phyloP scores from a whole-genome alignment of 2,329 filamentous ascomycete genomes.

The Graphium sp. region DNA sequence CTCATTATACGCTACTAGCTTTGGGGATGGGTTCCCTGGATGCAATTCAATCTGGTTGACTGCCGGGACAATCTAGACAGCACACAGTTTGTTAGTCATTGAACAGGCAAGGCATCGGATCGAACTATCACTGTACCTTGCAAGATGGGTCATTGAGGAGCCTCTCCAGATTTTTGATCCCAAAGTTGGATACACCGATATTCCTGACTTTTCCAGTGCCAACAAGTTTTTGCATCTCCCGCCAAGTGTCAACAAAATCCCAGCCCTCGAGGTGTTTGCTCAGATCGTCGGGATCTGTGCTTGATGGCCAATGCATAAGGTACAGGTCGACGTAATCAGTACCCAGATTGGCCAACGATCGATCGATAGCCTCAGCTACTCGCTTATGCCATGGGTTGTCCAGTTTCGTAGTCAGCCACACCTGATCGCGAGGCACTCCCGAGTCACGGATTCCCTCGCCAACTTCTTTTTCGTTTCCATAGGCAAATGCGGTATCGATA shows the following conservation, averaged over 20 bases:
- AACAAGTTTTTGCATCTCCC: conserved; percentile 53
- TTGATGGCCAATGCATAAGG: conserved; percentile 57
- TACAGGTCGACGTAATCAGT: conserved; percentile 56
- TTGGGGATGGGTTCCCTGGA: conserved; percentile 66
- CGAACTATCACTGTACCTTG: no score
- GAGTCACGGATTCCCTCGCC: conserved; percentile 46
- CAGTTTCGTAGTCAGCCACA: conserved; percentile 68
- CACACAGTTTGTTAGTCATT: background rate
- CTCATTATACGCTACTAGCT: conserved; percentile 56
- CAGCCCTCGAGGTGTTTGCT: conserved; percentile 60
- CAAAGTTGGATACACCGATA: conserved; percentile 80
- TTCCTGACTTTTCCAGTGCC: conserved; percentile 56
- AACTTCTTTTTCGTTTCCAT: conserved; percentile 59
- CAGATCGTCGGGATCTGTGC: conserved; percentile 40
- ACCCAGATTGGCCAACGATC: conserved; percentile 41
- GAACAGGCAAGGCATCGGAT: no score
- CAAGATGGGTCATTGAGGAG: conserved; percentile 48
- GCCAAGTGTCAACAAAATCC: conserved; percentile 69
- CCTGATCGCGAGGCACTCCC: conserved; percentile 45
- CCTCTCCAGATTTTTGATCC: conserved; percentile 62
- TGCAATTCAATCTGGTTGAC: conserved; percentile 77
- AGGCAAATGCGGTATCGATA: conserved; percentile 61
- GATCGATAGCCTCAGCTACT: conserved; percentile 41
- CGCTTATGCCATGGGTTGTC: conserved; percentile 65
- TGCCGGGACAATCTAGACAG: conserved; percentile 33